Evolutionary conservation across 2,329 filamentous ascomycete genomes (phyloP).

Genomic region (Phaeosphaeriaceae sp.): DNA sequence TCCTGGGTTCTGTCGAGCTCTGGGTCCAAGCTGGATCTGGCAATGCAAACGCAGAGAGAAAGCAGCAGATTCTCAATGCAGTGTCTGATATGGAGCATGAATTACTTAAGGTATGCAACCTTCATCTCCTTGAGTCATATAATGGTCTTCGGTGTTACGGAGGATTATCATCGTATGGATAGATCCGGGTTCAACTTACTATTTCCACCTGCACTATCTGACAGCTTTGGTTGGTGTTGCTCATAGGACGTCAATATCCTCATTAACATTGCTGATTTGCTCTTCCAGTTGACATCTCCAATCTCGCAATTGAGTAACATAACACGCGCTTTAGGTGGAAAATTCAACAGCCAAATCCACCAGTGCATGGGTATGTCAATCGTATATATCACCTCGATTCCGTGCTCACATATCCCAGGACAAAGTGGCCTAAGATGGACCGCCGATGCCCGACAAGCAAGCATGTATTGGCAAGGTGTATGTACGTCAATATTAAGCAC

Average conservation of each 20-base stretch:
- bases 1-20: slow-evolving; percentile 51
- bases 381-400: background rate
- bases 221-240: background rate
- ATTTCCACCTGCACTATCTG: background rate
- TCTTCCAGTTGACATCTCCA: slow-evolving; percentile 24
- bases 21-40: slow-evolving; percentile 56
- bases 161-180: background rate
- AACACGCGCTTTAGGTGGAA: slow-evolving; percentile 5
- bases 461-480: slow-evolving; percentile 45
- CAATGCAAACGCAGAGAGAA: slow-evolving; percentile 47
- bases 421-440: slow-evolving; percentile 35
- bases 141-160: background rate
- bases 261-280: slow-evolving; percentile 11
- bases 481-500: slow-evolving; percentile 33
- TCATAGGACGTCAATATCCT: background rate
- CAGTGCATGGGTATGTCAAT: slow-evolving; percentile 16
- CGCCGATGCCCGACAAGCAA: slow-evolving; percentile 32
- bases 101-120: slow-evolving; percentile 40
- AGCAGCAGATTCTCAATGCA: slow-evolving; percentile 38
- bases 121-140: background rate
- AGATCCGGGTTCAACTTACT: background rate
- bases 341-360: slow-evolving; percentile 15
- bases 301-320: slow-evolving; percentile 16
- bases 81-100: slow-evolving; percentile 43
- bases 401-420: slow-evolving; percentile 13